These are phyloP conservation scores for Clonostachys byssicola DNA, from an alignment of 2,329 filamentous ascomycete genomes.

Conservation along the genomic window DNA sequence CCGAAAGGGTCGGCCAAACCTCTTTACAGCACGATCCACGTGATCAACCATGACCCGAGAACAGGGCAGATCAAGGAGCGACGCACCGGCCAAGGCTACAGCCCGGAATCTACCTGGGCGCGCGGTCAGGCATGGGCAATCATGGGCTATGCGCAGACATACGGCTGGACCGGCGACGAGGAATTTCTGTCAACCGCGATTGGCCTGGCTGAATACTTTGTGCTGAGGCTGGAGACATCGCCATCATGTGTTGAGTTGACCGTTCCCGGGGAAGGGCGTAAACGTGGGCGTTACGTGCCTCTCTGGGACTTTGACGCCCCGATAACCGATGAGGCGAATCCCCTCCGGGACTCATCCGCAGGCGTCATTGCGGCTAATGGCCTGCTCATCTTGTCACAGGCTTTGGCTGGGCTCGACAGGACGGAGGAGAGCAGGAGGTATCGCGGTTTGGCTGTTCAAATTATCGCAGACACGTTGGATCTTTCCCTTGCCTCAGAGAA, in stretches of 20 bases:
- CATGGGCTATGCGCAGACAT: constrained; percentile 43
- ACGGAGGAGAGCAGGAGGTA: constrained; percentile 11
- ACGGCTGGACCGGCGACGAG: constrained; percentile 37
- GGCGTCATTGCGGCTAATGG: constrained; percentile 35
- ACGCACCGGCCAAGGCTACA: constrained; percentile 43
- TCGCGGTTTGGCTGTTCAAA: constrained; percentile 15
- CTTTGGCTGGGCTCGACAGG: constrained; percentile 12
- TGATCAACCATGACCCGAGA: constrained; percentile 40
- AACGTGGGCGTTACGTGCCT: constrained; percentile 15
- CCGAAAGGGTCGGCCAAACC: constrained; percentile 2
- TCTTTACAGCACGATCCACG: constrained; percentile 34
- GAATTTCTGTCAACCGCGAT: constrained; percentile 38
- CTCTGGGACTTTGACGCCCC: constrained; percentile 44
- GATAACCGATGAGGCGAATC: constrained; percentile 14
- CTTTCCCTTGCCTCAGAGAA: constrained; percentile 17
- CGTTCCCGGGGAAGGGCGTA: not conserved
- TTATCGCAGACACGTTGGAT: constrained; percentile 21
- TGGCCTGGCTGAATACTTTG: constrained; percentile 43
- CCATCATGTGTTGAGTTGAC: constrained; percentile 16
- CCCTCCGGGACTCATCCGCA: constrained; percentile 27
- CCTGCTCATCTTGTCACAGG: constrained; percentile 29
- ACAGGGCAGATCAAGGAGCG: constrained; percentile 35
- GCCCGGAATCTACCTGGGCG: constrained; percentile 41
- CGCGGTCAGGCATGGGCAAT: constrained; percentile 49
- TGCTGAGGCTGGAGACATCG: constrained; percentile 26